Conservation (phyloP, 1,139 yeast species). For the Kodamaea fungicola region DNA sequence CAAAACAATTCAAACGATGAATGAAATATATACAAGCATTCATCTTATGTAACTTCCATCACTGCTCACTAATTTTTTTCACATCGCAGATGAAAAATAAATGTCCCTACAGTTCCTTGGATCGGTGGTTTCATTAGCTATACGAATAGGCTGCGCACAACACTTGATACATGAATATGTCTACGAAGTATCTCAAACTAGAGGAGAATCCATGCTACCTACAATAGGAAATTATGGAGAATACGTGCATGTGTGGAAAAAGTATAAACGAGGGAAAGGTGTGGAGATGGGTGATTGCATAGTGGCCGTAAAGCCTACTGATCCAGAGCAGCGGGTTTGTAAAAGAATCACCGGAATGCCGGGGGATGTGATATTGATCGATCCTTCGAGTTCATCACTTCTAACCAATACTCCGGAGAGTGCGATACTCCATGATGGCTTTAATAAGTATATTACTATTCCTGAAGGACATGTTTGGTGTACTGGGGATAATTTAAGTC, state of each 20-base stretch:
- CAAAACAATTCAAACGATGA: too few species aligned
- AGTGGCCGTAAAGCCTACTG: slow-evolving; percentile 87
- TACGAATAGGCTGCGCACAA: slow-evolving; percentile 65
- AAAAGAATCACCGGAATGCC: slow-evolving; percentile 96
- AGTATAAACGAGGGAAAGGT: slow-evolving; percentile 53
- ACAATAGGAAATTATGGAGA: slow-evolving; percentile 74
- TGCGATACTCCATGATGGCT: slow-evolving; percentile 38
- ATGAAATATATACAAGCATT: too few species aligned
- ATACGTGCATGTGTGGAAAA: slow-evolving; percentile 75
- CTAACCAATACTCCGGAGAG: slow-evolving; percentile 40
- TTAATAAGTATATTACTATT: slow-evolving; percentile 58
- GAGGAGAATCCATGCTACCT: slow-evolving; percentile 95
- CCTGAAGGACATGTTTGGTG: slow-evolving; percentile 97
- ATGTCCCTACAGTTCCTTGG: slow-evolving; percentile 21
- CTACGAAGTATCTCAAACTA: slow-evolving; percentile 76
- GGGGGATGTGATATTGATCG: slow-evolving; percentile 78
- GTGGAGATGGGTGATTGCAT: slow-evolving; percentile 80
- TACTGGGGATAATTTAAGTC: slow-evolving; percentile 88
- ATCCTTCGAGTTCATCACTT: slow-evolving; percentile 65
- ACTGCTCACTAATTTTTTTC: not conserved
- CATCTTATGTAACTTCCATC: too few species aligned
- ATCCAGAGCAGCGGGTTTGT: slow-evolving; percentile 81
- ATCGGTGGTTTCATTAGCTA: slow-evolving; percentile 41
- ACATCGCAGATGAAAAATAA: slow-evolving; percentile 16
- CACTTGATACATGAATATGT: slow-evolving; percentile 65